These are phyloP conservation scores for Quercus suber DNA, from an alignment of 306 rosid genomes.

Conservation along the genomic window DNA sequence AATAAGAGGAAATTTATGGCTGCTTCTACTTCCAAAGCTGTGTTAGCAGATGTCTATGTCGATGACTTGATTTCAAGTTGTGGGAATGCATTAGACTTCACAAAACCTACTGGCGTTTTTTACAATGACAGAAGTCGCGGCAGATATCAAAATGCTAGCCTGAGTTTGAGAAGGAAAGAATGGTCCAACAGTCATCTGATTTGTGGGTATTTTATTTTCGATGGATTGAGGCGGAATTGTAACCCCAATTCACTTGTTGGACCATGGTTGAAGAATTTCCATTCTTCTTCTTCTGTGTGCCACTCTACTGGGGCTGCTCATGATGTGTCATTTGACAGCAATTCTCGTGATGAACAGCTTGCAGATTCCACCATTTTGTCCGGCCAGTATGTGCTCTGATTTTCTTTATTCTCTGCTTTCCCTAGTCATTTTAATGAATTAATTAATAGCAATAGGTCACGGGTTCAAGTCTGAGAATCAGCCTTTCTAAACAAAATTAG, in stretches of 20 bases:
- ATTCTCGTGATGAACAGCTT: conserved; percentile 45
- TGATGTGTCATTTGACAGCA: conserved; percentile 54
- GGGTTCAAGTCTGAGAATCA: too few species aligned
- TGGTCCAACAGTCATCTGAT: conserved; percentile 29
- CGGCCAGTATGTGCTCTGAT: conserved; percentile 47
- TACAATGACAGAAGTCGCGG: conserved; percentile 39
- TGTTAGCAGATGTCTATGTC: conserved; percentile 59
- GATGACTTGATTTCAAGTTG: conserved; percentile 49
- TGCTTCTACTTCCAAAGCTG: conserved; percentile 61
- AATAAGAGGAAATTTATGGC: conserved; percentile 49
- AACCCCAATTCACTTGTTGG: conserved; percentile 32
- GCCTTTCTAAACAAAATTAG: too few species aligned
- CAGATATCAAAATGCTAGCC: conserved; percentile 37
- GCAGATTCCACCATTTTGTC: conserved; percentile 38
- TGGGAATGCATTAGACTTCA: conserved; percentile 35
- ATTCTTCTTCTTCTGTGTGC: conserved; percentile 33
- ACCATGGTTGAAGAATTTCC: conserved; percentile 37
- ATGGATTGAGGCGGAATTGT: conserved; percentile 31
- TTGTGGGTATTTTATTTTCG: conserved; percentile 22
- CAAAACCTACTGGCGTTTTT: conserved; percentile 51
- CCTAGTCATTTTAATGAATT: neutral
- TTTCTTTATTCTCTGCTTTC: neutral
- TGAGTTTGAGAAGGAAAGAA: conserved; percentile 54
- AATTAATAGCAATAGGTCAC: too few species aligned
- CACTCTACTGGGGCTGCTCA: conserved; percentile 55